Evolutionary conservation across 352 stramenopile species (phyloP).

Genomic region (Pythium monospermum): DNA sequence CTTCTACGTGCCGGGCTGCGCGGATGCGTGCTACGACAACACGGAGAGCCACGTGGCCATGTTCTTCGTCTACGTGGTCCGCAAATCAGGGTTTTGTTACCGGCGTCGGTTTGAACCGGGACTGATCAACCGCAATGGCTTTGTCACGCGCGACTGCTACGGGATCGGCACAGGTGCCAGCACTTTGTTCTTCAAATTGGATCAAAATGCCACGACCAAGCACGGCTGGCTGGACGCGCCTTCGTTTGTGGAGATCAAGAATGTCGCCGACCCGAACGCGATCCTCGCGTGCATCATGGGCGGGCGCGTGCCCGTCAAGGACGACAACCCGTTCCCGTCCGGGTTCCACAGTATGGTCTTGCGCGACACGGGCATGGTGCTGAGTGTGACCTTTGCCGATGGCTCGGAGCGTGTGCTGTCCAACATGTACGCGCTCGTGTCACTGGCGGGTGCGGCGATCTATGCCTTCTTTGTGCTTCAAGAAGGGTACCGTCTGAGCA

Average conservation of each 20-base stretch:
- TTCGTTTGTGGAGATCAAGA: background rate
- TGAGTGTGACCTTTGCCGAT: background rate
- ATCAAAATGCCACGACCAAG: background rate
- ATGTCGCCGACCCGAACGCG: constrained; percentile 1
- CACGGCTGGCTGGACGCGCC: background rate
- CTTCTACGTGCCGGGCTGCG: constrained; percentile 6
- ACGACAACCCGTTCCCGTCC: background rate
- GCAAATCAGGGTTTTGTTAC: constrained; percentile 1
- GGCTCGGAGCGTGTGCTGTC: constrained; percentile 6
- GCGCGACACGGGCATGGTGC: constrained; percentile 4
- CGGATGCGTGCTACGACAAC: constrained; percentile 3
- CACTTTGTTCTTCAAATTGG: background rate
- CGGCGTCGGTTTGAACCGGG: background rate
- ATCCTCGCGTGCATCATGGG: constrained; percentile 11
- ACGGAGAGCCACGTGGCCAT: background rate
- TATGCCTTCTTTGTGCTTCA: constrained; percentile 3
- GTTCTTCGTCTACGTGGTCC: constrained; percentile 1
- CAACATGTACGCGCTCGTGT: constrained; percentile 7
- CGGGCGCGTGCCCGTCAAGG: constrained; percentile 1
- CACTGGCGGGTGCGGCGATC: background rate
- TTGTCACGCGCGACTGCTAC: constrained; percentile 3
- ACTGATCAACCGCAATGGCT: constrained; percentile 1
- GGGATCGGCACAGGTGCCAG: constrained; percentile 5
- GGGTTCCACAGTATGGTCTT: constrained; percentile 1
- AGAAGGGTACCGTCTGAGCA: background rate